Conservation (phyloP, 2,329 filamentous ascomycete species). For the Gremmenia infestans region DNA sequence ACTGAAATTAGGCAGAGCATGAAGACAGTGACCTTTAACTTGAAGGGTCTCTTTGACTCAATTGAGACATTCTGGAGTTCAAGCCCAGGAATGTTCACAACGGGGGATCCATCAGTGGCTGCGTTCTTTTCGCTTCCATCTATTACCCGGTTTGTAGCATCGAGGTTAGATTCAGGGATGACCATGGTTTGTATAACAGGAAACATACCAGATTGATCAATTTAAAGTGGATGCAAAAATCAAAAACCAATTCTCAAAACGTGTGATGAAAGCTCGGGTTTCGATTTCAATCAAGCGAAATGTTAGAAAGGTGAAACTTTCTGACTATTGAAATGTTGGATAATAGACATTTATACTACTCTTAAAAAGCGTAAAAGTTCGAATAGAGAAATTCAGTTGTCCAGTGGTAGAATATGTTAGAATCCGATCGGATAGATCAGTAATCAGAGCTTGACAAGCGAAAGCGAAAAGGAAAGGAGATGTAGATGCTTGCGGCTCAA, state of each 20-base stretch:
- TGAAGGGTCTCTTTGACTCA: slow-evolving; percentile 8
- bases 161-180: no score
- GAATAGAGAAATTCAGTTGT: no score
- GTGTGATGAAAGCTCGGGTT: no score
- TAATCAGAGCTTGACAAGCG: not conserved
- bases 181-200: not conserved
- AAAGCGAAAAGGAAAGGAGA: not conserved
- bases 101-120: not conserved
- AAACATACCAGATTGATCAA: not conserved
- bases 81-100: not conserved
- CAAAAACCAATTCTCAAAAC: no score
- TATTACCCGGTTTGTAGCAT: not conserved
- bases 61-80: not conserved
- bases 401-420: not conserved
- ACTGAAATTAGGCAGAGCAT: slow-evolving; percentile 11
- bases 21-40: slow-evolving; percentile 12
- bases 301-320: not conserved
- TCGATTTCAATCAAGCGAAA: not conserved
- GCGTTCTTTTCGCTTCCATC: not conserved
- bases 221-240: no score
- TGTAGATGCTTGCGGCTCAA: not conserved
- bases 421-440: not conserved
- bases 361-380: no score
- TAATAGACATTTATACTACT: no score
- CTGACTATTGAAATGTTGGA: not conserved